Base-by-base conservation (phyloP, 768 basidiomycete genomes). In the Symmetrospora coprosmae region DNA sequence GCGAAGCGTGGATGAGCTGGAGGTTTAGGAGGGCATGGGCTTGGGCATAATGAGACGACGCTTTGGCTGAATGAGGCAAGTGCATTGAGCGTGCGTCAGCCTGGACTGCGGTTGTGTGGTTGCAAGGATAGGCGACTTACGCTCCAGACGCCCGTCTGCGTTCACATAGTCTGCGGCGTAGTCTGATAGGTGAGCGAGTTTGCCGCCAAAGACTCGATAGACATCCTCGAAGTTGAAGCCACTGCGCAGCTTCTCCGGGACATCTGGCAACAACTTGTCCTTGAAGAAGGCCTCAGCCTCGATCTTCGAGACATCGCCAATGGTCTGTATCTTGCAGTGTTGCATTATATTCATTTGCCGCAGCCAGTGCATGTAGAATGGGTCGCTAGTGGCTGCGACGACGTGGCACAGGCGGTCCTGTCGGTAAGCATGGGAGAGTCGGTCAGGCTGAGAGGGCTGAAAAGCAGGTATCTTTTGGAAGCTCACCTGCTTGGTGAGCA, bases 401-500 rank as follows among this genome's bases (percentile, higher is more conserved):
- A 64, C 47, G 28, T 66, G 65, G n/a, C 17, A 27, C 23, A 63
- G 40, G 4, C 63, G 59, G 28, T 55, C 49, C 35, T 50, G 50
- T 56, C 30, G 23, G 3, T n/a, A n/a, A n/a, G n/a, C n/a, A n/a
- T n/a, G n/a, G n/a, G n/a, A n/a, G n/a, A n/a, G n/a, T n/a, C n/a
- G n/a, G n/a, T n/a, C n/a, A n/a, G n/a, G n/a, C n/a, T n/a, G n/a
- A n/a, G n/a, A n/a, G n/a, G n/a, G n/a, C n/a, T n/a, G n/a, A 4
- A 85, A 84, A 4, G 83, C 83, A 64, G 86, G 84, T 50, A 86
- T 82, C 67, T 87, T 85, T 67, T 83, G 85, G 14, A 88, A 72
- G n/a, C 83, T 76, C 68, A 87, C 86, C 71, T 88, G 87, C 73
- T 88, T 87, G 31, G 87, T 87, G 55, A 88, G 74, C 14, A 87